Evolutionary conservation across 2,329 filamentous ascomycete species (phyloP).

Genomic region (Paecilomyces fulvus): DNA sequence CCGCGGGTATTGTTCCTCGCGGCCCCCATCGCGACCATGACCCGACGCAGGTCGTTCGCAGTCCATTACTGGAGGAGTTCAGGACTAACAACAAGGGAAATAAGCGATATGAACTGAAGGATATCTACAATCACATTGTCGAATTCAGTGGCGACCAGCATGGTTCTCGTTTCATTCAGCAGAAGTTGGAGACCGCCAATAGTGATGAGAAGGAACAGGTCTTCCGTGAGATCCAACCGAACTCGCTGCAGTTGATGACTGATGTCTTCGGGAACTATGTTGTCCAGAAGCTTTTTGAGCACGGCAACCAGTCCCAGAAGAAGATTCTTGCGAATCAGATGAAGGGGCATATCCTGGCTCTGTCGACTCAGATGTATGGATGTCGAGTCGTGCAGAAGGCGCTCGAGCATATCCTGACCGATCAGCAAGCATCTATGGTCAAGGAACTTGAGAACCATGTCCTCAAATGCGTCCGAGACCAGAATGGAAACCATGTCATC

Average conservation of each 20-base stretch:
- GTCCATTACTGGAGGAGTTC: slow-evolving; percentile 71
- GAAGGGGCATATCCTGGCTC: slow-evolving; percentile 69
- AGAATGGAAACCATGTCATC: slow-evolving; percentile 93
- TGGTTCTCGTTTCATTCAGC: slow-evolving; percentile 90
- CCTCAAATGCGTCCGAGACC: slow-evolving; percentile 68
- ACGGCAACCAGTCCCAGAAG: slow-evolving; percentile 91
- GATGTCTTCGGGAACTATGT: slow-evolving; percentile 98
- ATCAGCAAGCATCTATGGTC: slow-evolving; percentile 78
- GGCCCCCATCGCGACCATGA: slow-evolving; percentile 49
- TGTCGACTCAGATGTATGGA: slow-evolving; percentile 85
- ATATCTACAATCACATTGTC: slow-evolving; percentile 79
- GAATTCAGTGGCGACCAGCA: slow-evolving; percentile 96
- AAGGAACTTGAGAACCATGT: slow-evolving; percentile 73
- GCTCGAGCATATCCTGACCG: slow-evolving; percentile 80
- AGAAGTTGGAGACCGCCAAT: slow-evolving; percentile 83
- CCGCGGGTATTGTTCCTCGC: slow-evolving; percentile 30
- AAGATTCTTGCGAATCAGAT: slow-evolving; percentile 76
- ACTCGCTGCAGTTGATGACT: slow-evolving; percentile 82
- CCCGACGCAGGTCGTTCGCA: slow-evolving; percentile 55
- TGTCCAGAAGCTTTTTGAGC: slow-evolving; percentile 94
- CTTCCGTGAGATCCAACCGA: slow-evolving; percentile 77
- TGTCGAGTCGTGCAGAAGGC: slow-evolving; percentile 95
- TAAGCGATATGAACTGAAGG: slow-evolving; percentile 72
- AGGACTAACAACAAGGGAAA: slow-evolving; percentile 62
- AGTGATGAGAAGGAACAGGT: slow-evolving; percentile 92